phyloP scores from a whole-genome alignment of 495 filamentous ascomycete species.

The Aspergillus homomorphus region DNA sequence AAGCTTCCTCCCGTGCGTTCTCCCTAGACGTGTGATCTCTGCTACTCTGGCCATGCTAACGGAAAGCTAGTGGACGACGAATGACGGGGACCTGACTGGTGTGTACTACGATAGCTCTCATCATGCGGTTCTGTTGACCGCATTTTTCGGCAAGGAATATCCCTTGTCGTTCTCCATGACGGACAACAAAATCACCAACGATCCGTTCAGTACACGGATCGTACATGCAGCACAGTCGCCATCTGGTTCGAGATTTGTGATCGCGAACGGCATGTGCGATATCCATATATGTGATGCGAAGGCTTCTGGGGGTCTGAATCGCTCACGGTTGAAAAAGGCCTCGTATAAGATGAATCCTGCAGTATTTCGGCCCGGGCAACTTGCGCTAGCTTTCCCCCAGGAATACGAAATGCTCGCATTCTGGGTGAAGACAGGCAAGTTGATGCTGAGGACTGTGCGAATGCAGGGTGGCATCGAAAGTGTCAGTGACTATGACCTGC shows the following conservation, averaged over 20 bases:
- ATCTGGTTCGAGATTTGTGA: constrained; percentile 21
- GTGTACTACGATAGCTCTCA: constrained; percentile 26
- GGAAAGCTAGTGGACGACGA: constrained; percentile 17
- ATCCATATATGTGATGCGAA: constrained; percentile 26
- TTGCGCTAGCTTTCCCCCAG: constrained; percentile 22
- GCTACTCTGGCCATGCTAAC: constrained; percentile 9
- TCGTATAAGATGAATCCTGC: constrained; percentile 22
- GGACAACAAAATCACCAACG: constrained; percentile 10
- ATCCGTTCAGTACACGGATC: constrained; percentile 16
- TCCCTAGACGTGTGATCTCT: not conserved
- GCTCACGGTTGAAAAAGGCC: constrained; percentile 21
- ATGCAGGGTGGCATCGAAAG: constrained; percentile 17
- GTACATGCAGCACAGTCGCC: constrained; percentile 27
- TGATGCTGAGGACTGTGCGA: constrained; percentile 22
- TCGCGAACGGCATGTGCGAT: constrained; percentile 24
- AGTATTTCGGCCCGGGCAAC: constrained; percentile 20
- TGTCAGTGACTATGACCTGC: constrained; percentile 23
- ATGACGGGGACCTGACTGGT: constrained; percentile 21
- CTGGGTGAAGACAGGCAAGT: constrained; percentile 23
- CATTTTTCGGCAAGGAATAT: constrained; percentile 26
- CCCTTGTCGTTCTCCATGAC: constrained; percentile 18
- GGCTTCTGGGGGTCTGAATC: constrained; percentile 17
- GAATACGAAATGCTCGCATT: constrained; percentile 23
- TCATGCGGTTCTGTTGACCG: constrained; percentile 21
- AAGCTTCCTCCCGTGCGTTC: constrained; percentile 24